Conservation (phyloP, 106 monocot genomes). For the Allium fistulosum region DNA sequence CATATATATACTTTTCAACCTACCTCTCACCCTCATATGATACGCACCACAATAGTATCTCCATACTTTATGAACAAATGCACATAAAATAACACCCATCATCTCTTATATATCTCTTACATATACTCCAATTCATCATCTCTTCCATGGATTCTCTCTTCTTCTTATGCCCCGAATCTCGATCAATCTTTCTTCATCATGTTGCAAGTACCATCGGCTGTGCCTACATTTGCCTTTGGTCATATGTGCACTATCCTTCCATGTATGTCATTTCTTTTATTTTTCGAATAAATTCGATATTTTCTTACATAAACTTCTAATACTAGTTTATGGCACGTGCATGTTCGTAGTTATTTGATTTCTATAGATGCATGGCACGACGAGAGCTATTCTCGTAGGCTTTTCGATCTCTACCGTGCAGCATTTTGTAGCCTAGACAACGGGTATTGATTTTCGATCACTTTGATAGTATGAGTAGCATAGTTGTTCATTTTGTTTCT, state of each 20-base stretch:
- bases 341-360: slow-evolving; percentile 24
- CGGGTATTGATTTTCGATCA: slow-evolving; percentile 24
- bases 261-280: slow-evolving; percentile 14
- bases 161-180: slow-evolving; percentile 24
- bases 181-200: slow-evolving; percentile 28
- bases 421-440: slow-evolving; percentile 27
- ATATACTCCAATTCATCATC: not conserved
- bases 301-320: not conserved
- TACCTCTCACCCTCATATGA: too few species aligned
- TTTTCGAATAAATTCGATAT: not conserved
- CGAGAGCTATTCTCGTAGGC: slow-evolving; percentile 6
- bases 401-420: slow-evolving; percentile 42
- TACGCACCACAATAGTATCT: too few species aligned
- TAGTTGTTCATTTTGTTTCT: not conserved
- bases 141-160: slow-evolving; percentile 50
- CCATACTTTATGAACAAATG: too few species aligned
- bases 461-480: not conserved
- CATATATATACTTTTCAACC: not conserved
- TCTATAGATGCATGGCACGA: slow-evolving; percentile 49
- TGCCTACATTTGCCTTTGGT: slow-evolving; percentile 66
- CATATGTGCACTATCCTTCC: slow-evolving; percentile 34
- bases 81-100: too few species aligned
- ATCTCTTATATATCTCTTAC: too few species aligned
- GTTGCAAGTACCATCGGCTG: slow-evolving; percentile 28
- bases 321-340: not conserved